Conservation (phyloP, 768 basidiomycete species). For the Agrocybe praecox region DNA sequence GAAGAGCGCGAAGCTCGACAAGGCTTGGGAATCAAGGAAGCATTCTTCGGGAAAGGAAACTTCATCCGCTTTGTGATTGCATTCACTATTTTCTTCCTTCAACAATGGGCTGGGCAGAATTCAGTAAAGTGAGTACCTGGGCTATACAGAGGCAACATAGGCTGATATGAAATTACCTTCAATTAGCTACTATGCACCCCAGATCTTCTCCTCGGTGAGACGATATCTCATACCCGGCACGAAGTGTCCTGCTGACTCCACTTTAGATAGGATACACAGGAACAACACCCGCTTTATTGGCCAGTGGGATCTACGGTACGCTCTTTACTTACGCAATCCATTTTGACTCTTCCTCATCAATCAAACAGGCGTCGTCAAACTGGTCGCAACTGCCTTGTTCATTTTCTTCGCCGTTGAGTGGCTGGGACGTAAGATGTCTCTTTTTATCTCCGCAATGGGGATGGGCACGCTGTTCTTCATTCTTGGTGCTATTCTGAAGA, state of each 20-base stretch:
- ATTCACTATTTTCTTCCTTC: constrained; percentile 75
- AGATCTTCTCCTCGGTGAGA: constrained; percentile 67
- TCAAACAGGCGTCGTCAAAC: constrained; percentile 46
- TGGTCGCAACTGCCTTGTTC: constrained; percentile 66
- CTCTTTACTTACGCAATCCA: neutral
- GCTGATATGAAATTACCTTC: neutral
- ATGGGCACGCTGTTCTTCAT: constrained; percentile 86
- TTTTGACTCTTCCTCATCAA: neutral
- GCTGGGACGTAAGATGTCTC: constrained; percentile 67
- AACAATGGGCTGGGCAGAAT: constrained; percentile 88
- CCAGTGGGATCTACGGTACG: constrained; percentile 66
- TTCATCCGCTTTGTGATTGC: constrained; percentile 85
- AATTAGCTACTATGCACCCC: constrained; percentile 68
- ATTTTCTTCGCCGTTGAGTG: constrained; percentile 69
- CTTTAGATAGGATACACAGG: constrained; percentile 66
- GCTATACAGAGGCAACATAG: no score
- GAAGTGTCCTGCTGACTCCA: neutral
- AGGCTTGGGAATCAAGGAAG: constrained; percentile 69
- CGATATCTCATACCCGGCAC: neutral
- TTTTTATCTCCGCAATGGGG: constrained; percentile 74
- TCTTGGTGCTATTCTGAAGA: constrained; percentile 82
- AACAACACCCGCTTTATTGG: constrained; percentile 61
- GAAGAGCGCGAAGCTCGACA: constrained; percentile 70
- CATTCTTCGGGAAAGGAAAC: constrained; percentile 83
- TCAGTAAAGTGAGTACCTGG: constrained; percentile 51